Evolutionary conservation across 305 asterid species (phyloP), one percentile per base, ranked within the genome.

Genomic region (Fraxinus greggii): DNA sequence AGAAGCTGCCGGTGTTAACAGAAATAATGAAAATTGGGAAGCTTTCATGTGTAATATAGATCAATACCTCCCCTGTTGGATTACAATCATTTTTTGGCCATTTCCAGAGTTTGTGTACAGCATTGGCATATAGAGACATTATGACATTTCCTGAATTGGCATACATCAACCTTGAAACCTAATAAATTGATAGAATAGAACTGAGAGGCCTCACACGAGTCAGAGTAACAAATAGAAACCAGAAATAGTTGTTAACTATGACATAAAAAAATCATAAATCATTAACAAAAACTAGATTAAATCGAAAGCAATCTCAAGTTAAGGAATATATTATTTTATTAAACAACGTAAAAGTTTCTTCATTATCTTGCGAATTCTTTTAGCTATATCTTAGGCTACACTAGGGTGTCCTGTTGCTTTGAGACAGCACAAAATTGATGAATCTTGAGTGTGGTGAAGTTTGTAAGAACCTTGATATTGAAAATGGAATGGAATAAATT

Each of bases 101-200:
- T 85, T 88, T 89, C 93, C 93, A 91, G 75, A 91, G 91, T 72
- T 88, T 89, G 89, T 91, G 94, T 56, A 89, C 88, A 26, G 93
- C 93, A 83, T 91, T 91, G 75, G 91, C 82, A 69, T 91, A 83
- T 74, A 91, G 82, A 33, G 93, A 92, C 86, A 91, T 74, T 85
- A 91, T 86, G 81, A 87, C 88, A 74, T 79, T 51, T 80, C 93
- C 94, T 9, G 92, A 86, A 85, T 91, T 89, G 59, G 93, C 87
- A 76, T 89, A 91, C 76, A 87, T 85, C 87, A 91, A 85, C 83
- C 88, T 84, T 75, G 90, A 83, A 61, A 91, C 90, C 94, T 91
- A 80, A 78, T 81, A 72, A 45, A 35, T 28, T 48, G 7, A 3
- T 48, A 15, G 19, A 48, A 48, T 15, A 48, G 21, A 48, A 48